A percentile compares a stretch with the other conserved stretches of the same genome.
phyloP scores from a whole-genome alignment of 2,329 filamentous ascomycete species.

The Aspergillus quadrilineatus region DNA sequence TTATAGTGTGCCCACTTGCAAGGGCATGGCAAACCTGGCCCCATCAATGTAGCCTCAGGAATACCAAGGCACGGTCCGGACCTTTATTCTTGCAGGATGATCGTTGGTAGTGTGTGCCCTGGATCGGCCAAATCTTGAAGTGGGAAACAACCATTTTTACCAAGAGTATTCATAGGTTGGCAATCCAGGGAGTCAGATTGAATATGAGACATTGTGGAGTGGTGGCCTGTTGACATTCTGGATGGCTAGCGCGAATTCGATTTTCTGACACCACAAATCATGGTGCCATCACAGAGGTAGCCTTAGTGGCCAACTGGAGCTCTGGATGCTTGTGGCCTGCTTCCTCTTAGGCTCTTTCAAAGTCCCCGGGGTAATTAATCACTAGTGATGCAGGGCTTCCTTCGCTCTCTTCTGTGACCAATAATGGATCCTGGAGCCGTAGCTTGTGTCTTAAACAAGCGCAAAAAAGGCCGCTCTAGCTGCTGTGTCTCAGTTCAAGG shows the following conservation, averaged over 20 bases:
- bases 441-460: not conserved
- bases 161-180: too few species aligned
- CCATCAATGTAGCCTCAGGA: conserved; percentile 3
- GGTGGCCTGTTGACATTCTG: too few species aligned
- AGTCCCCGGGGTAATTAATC: too few species aligned
- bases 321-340: too few species aligned
- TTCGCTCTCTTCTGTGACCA: not conserved
- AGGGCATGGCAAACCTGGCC: not conserved
- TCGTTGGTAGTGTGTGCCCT: not conserved
- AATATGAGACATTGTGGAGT: too few species aligned
- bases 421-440: not conserved
- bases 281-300: too few species aligned
- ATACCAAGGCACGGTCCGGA: not conserved
- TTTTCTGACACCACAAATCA: too few species aligned
- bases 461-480: not conserved
- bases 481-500: conserved; percentile 2
- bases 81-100: not conserved
- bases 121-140: not conserved
- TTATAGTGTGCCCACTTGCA: not conserved
- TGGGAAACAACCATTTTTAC: too few species aligned
- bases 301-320: too few species aligned
- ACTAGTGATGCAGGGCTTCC: conserved; percentile 1
- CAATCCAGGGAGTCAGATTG: too few species aligned
- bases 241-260: too few species aligned
- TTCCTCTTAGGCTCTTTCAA: too few species aligned